Percentiles rank a stretch among this genome's conserved stretches.
phyloP scores from a whole-genome alignment of 345 rosid species.

The Microthlaspi erraticum region DNA sequence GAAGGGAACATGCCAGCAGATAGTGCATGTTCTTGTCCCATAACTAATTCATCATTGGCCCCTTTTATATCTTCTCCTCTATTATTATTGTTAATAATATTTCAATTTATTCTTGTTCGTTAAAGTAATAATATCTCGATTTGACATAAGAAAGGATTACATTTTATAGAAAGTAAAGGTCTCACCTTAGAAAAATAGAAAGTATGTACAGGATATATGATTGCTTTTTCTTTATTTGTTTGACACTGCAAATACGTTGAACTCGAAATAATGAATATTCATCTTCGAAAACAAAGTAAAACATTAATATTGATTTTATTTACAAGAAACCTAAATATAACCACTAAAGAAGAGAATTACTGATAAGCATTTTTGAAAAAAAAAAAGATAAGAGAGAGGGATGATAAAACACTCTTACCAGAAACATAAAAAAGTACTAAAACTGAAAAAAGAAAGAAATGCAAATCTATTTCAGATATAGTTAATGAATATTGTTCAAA shows the following conservation, averaged over 20 bases:
- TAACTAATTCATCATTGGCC: conserved; percentile 46
- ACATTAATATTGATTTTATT: conserved; percentile 19
- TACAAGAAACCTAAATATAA: conserved; percentile 14
- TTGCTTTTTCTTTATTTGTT: background rate
- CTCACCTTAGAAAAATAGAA: background rate
- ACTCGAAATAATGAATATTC: background rate
- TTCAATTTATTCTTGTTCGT: background rate
- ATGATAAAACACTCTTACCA: conserved; percentile 32
- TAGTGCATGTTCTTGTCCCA: conserved; percentile 41
- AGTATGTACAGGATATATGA: background rate
- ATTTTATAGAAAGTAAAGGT: background rate
- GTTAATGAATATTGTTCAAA: conserved; percentile 47
- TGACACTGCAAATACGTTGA: background rate
- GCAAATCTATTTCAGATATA: conserved; percentile 37
- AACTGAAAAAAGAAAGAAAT: background rate
- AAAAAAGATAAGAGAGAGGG: conserved; percentile 42
- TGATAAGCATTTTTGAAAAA: background rate
- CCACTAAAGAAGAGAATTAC: conserved; percentile 21
- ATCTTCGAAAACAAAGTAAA: conserved; percentile 19
- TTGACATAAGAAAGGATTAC: too few relatives aligned
- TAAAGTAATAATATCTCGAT: too few relatives aligned
- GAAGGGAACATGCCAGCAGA: conserved; percentile 45
- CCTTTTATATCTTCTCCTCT: conserved; percentile 39
- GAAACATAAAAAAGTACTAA: conserved; percentile 4
- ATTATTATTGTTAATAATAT: conserved; percentile 15